Conservation (phyloP, 306 rosid species). For the Echinosophora koreensis region DNA sequence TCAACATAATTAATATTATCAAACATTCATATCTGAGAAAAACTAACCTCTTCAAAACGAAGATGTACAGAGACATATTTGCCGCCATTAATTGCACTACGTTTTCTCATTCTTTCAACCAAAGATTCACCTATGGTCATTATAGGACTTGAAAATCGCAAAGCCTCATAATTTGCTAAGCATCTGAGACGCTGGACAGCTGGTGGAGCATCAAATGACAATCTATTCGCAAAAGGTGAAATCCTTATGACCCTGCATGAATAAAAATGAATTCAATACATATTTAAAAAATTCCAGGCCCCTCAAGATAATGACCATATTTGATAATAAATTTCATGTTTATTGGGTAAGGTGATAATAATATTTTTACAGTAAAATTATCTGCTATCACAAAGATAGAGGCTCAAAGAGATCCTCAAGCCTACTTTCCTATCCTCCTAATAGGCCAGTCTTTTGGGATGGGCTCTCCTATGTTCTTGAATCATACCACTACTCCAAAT, state of each 20-base stretch:
- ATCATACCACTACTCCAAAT: not conserved
- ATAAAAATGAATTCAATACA: slow-evolving; percentile 38
- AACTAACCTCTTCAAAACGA: slow-evolving; percentile 95
- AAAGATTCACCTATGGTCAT: slow-evolving; percentile 74
- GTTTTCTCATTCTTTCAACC: slow-evolving; percentile 89
- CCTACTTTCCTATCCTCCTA: not conserved
- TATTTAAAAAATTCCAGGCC: not conserved
- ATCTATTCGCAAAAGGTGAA: slow-evolving; percentile 96
- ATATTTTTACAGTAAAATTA: slow-evolving; percentile 1
- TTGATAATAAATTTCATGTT: slow-evolving; percentile 27
- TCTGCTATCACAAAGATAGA: slow-evolving; percentile 18
- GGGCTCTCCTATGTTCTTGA: not conserved
- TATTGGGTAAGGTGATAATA: slow-evolving; percentile 1
- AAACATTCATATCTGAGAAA: slow-evolving; percentile 35
- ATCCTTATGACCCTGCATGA: slow-evolving; percentile 86
- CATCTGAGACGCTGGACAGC: slow-evolving; percentile 92
- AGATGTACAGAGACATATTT: slow-evolving; percentile 95
- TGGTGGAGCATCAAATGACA: slow-evolving; percentile 95
- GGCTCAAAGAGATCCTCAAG: not conserved
- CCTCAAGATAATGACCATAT: slow-evolving; percentile 30
- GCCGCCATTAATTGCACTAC: slow-evolving; percentile 81
- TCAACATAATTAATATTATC: slow-evolving; percentile 18
- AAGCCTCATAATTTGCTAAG: slow-evolving; percentile 90
- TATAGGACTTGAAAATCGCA: slow-evolving; percentile 80
- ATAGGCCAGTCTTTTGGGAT: not conserved